Base-by-base conservation (phyloP, 805 yeast genomes). In the Diddensiella santjacobensis region DNA sequence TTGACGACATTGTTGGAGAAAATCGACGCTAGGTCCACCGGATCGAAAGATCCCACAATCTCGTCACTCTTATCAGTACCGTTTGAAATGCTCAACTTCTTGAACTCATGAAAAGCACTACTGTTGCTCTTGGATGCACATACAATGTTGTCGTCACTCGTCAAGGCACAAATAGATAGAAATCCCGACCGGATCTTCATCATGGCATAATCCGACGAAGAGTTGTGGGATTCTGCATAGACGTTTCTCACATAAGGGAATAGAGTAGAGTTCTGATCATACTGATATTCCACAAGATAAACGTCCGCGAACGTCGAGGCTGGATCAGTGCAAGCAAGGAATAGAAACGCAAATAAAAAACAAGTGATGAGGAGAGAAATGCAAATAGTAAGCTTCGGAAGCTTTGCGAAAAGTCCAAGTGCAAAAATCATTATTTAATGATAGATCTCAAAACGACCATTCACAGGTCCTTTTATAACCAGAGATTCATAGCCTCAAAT, bases 1-100 rank as follows among this genome's bases (percentile, higher is more conserved):
- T 52, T 54, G 36, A 54, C 51, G n/a, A 52, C 47, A 18, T 49
- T 40, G 13, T 36, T 47, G 22, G 59, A 45, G 36, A 56, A 56
- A 10, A 17, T 18, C 4, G 11, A 18, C n/a, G 58, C 59, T 40
- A 56, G 35, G 4, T 19, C 39, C 22, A 52, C 36, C n/a, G 57
- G 56, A 35, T 48, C 44, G n/a, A 52, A 37, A 2, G 37, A 20
- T 13, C 40, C 47, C 24, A 22, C 22, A n/a, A 35, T 35, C 17
- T 13, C 8, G 15, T 33, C 29, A 4, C 31, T 22, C 20, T 22
- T 26, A 4, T 30, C 20, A 15, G 35, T 36, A 8, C 13, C 15
- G 40, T 40, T 36, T 6, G 22, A 29, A 33, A 37, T 15, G 19
- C n/a, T 11, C 8, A 44, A 15, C 13, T 44, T 22, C 10, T 22